Base-by-base conservation (phyloP, 495 filamentous ascomycete species). In the Penicillium paradoxum region DNA sequence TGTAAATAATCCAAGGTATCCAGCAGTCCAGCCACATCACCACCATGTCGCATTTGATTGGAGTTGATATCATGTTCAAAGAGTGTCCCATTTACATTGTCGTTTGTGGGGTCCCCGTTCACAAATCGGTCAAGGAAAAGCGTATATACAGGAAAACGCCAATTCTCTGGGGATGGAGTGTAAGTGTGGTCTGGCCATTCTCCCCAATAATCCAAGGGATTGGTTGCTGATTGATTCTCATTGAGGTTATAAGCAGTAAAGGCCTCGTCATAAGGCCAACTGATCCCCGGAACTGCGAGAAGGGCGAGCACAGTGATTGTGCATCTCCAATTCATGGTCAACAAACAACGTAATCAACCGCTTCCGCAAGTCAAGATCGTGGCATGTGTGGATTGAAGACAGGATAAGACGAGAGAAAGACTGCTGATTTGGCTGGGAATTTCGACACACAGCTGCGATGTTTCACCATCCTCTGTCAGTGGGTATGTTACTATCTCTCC, bases 21-120 rank as follows among this genome's bases (percentile, higher is more conserved):
- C 39, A 81, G 56, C 30, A 90, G 50, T 7, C 86, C 86, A 39
- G 70, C 72, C 21, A 87, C 72, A 63, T 90, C 86, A 33, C 86
- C 86, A 32, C 86, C 86, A 69, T 86, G 82, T n/a, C 86, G 82
- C 67, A 89, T 79, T 64, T 88, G 85, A 49, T 81, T 90, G 47
- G 79, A 82, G 53, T 75, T 75, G 29, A 82, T 59, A 62, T 89
- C 86, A 62, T 86, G 84, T 64, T 90, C 86, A 59, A 81, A 89
- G 7, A 78, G 45, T 0, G 84, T 88, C 3, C 74, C 82, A 63
- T 90, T 89, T 17, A 76, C 75, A 59, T 90, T 80, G 57, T 90
- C 84, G 65, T 90, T 90, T 0, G 70, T 71, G 0, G 86, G 85
- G 49, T 90, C 81, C 13, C 86, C 86, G 55, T 90, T 87, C 39